Evolutionary conservation across 495 filamentous ascomycete species (phyloP), one percentile per base, ranked within the genome.

Genomic region (Lindgomyces ingoldianus): DNA sequence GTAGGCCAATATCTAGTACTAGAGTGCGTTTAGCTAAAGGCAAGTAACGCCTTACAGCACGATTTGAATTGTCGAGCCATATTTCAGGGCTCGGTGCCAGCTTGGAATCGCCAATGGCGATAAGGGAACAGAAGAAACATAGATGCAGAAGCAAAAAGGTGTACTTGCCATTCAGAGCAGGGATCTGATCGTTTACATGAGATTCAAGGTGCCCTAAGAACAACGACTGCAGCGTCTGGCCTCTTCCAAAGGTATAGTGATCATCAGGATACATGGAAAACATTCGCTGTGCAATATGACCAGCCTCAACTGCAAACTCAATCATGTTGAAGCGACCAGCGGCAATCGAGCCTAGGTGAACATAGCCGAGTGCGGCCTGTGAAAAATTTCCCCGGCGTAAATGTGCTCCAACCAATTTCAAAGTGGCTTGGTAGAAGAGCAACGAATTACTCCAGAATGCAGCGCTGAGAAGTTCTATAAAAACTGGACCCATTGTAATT

Each of bases 391-490:
- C 89, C 41, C 82, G 79, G 10, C 72, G 75, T 16, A 95, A 78
- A 66, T 90, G 86, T 21, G 87, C 81, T 46, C 87, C 81, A 67
- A 93, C 77, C 78, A 91, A 86, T 52, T 87, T 80, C 11, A 93
- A 81, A 3, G 86, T 78, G 60, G 90, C 84, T 55, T 89, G 85
- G 72, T 92, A 95, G 74, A 92, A 96, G 24, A 85, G 81, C 22
- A 90, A 69, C 18, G 79, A 76, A 72, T 94, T 85, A 67, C 84
- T 86, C 91, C 91, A 96, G 75, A 89, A 96, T 0, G 88, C 88
- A n/a, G 90, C 85, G 52, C 85, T 85, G 60, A 89, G 82, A 10
- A 90, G 85, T 73, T 96, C 92, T 0, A 85, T 80, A 60, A 96
- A 80, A 25, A 95, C 85, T 0, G 88, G 83, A 16, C 89, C 91